A percentile compares a stretch with the other conserved stretches of the same genome.
Evolutionary conservation across 495 filamentous ascomycete genomes (phyloP).

Genomic region (Hypoxylon lienhwacheense): DNA sequence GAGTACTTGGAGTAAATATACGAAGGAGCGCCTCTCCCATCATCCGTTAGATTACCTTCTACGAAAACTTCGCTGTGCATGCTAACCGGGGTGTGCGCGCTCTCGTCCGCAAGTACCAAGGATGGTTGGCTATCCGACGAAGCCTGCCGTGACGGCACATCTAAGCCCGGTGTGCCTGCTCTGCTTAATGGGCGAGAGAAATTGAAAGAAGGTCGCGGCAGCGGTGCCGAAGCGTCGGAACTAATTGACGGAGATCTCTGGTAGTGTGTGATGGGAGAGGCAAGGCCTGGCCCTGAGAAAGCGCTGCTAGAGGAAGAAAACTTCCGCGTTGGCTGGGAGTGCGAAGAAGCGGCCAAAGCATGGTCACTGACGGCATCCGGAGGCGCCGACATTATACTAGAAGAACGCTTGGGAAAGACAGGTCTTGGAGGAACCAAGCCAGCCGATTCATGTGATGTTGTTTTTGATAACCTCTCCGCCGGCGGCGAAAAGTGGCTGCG

Average conservation of each 20-base stretch:
- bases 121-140: conserved; percentile 66
- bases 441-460: conserved; percentile 44
- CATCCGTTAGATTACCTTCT: conserved; percentile 44
- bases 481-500: conserved; percentile 34
- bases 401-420: conserved; percentile 51
- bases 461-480: conserved; percentile 44
- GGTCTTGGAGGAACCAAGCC: conserved; percentile 48
- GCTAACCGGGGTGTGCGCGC: conserved; percentile 64
- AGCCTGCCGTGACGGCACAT: conserved; percentile 58
- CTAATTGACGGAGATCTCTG: conserved; percentile 77
- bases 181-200: conserved; percentile 90
- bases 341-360: conserved; percentile 44
- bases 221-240: conserved; percentile 66
- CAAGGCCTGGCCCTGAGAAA: conserved; percentile 39
- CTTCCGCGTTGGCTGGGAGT: conserved; percentile 55
- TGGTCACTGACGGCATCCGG: conserved; percentile 47
- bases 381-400: conserved; percentile 51
- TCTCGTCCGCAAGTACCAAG: conserved; percentile 60
- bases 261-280: conserved; percentile 61
- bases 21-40: conserved; percentile 59
- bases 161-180: conserved; percentile 65
- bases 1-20: conserved; percentile 84
- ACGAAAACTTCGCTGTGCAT: conserved; percentile 62
- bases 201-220: conserved; percentile 79
- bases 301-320: conserved; percentile 67